A percentile compares a stretch with the other conserved stretches of the same genome.
These are phyloP conservation scores for Phytophthora pini DNA, from an alignment of 352 stramenopile species.

Conservation along the genomic window DNA sequence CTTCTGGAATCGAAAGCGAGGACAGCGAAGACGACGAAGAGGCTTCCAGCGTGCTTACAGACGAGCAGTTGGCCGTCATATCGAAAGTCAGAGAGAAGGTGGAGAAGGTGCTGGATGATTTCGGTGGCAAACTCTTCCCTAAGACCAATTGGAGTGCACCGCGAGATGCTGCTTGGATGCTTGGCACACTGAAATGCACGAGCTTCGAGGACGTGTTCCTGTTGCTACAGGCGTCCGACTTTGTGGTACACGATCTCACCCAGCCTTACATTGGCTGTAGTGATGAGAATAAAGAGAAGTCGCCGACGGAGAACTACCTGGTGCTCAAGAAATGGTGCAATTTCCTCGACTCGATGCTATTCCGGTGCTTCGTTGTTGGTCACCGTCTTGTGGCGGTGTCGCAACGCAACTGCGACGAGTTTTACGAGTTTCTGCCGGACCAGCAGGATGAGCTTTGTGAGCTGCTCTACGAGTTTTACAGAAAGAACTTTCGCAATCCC, in stretches of 20 bases:
- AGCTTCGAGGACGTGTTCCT: conserved; percentile 87
- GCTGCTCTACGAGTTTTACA: conserved; percentile 73
- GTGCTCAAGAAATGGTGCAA: conserved; percentile 96
- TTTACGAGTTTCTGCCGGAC: conserved; percentile 88
- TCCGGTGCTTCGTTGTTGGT: conserved; percentile 93
- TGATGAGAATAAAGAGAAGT: conserved; percentile 20
- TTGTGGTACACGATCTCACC: conserved; percentile 93
- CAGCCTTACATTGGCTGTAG: conserved; percentile 79
- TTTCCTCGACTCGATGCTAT: conserved; percentile 95
- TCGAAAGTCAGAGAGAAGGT: conserved; percentile 62
- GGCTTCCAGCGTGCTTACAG: conserved; percentile 25
- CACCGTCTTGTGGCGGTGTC: conserved; percentile 87
- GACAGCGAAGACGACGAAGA: conserved; percentile 34
- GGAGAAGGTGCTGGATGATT: conserved; percentile 58
- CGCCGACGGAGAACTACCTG: conserved; percentile 56
- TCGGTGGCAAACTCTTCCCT: conserved; percentile 79
- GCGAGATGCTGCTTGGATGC: conserved; percentile 94
- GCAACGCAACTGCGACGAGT: conserved; percentile 93
- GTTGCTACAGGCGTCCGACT: conserved; percentile 83
- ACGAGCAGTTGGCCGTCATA: conserved; percentile 36
- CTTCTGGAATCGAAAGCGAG: conserved; percentile 28
- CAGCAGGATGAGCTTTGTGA: conserved; percentile 79
- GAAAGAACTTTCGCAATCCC: conserved; percentile 44
- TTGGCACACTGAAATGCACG: conserved; percentile 77
- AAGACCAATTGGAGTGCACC: conserved; percentile 97